Evolutionary conservation across 2,329 filamentous ascomycete species (phyloP).

Genomic region (Verticillium klebahnii): DNA sequence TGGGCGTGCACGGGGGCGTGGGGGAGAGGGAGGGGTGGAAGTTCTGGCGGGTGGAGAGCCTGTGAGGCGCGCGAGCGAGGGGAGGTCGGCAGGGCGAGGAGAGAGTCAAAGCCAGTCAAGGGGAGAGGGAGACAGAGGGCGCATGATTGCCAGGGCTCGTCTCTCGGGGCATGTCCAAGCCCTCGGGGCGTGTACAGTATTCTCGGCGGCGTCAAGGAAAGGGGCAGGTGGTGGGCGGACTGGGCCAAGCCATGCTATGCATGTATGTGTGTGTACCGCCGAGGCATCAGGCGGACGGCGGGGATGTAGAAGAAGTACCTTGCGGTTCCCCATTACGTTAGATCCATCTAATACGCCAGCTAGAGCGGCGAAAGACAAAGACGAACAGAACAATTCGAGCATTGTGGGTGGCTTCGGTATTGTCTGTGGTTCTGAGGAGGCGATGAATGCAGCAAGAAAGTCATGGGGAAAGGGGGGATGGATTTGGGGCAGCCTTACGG

Average conservation of each 20-base stretch:
- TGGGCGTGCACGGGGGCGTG: conserved; percentile 67
- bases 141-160: background rate
- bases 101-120: background rate
- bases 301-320: conserved; percentile 1
- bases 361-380: background rate
- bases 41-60: conserved; percentile 68
- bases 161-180: background rate
- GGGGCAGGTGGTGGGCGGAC: background rate
- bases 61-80: conserved; percentile 9
- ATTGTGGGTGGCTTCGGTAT: background rate
- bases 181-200: background rate
- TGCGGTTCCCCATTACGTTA: background rate
- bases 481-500: too few species aligned
- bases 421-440: too few species aligned
- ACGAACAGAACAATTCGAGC: background rate
- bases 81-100: background rate
- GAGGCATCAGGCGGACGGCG: too few species aligned
- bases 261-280: background rate
- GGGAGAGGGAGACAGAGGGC: background rate
- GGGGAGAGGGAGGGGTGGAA: conserved; percentile 79
- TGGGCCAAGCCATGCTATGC: background rate
- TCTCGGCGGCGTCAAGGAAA: background rate
- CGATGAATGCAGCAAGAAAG: too few species aligned
- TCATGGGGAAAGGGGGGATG: too few species aligned
- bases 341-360: background rate